Evolutionary conservation across 2,329 filamentous ascomycete genomes (phyloP), one percentile per base, ranked within the genome.

Genomic region (Penicillium sp.): DNA sequence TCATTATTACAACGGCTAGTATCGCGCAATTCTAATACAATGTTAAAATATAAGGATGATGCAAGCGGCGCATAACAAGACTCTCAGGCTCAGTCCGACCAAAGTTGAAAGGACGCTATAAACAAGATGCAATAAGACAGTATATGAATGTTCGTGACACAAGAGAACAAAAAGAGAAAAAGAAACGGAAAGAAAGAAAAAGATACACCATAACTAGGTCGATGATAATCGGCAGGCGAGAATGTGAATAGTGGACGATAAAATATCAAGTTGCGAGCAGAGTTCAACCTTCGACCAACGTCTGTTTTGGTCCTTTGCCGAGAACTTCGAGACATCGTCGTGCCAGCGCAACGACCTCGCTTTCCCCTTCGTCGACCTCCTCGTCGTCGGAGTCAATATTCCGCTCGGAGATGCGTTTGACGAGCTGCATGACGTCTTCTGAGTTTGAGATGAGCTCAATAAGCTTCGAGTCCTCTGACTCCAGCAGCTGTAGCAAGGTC

Each of bases 401-500:
- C 68, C 89, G 90, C 69, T 95, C 92, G 20, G 91, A 90, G 68
- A 99, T 97, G 61, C 85, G 84, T 71, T 89, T 90, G 61, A 97
- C 94, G 82, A 96, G 91, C 60, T 90, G 85, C 56, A 97, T 89
- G 63, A 99, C 89, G 63, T 96, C 91, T 62, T 93, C 89, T 1
- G 91, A 92, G 68, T 93, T 89, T 65, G 90, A 87, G 64, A 99
- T 97, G 49, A 91, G 85, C 50, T 87, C 86, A 61, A 97, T 88
- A n/a, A 99, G 80, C 55, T 85, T 88, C 74, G 89, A 87, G 70
- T 99, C 93, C 71, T 96, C 92, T 0, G 93, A 97, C 74, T 99
- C 94, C 51, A 99, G 86, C 4, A 99, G 83, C 70, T 99, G 94
- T 3, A 99, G 83, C 48, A 99, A 77, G 1, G 94, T 99, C 94